Evolutionary conservation across 2,329 filamentous ascomycete genomes (phyloP).

Genomic region (Periconia sp.): DNA sequence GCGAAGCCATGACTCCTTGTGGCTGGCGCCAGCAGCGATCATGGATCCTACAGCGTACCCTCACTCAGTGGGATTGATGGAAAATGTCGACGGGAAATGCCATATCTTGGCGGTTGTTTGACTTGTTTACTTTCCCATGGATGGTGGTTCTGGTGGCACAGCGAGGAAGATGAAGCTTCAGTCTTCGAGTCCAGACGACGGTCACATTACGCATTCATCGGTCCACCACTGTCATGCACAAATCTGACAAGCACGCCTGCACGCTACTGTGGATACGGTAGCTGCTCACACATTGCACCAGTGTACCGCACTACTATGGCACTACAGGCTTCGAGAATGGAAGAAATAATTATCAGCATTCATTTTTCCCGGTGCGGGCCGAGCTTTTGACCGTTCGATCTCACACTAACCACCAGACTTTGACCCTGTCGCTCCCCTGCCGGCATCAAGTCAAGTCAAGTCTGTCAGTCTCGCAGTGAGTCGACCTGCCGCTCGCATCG

Average conservation of each 20-base stretch:
- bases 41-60: conserved; percentile 18
- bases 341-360: conserved; percentile 9
- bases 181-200: conserved; percentile 6
- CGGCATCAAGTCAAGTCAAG: background rate
- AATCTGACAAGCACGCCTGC: conserved; percentile 25
- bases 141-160: background rate
- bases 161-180: background rate
- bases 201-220: conserved; percentile 27
- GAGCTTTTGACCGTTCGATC: conserved; percentile 40
- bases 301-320: conserved; percentile 19
- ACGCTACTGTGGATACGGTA: conserved; percentile 22
- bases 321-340: conserved; percentile 39
- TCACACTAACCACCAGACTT: background rate
- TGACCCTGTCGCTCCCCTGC: background rate
- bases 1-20: conserved; percentile 29
- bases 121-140: background rate
- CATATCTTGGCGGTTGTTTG: conserved; percentile 12
- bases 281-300: conserved; percentile 21
- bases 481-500: conserved; percentile 15
- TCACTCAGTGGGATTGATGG: conserved; percentile 32
- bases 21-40: conserved; percentile 31
- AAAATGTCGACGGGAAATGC: conserved; percentile 28
- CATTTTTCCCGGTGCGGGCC: conserved; percentile 43
- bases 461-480: background rate
- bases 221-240: conserved; percentile 16